These are phyloP conservation scores for Chrysanthemum seticuspe DNA, from an alignment of 129 eudicot genomes.

Conservation along the genomic window DNA sequence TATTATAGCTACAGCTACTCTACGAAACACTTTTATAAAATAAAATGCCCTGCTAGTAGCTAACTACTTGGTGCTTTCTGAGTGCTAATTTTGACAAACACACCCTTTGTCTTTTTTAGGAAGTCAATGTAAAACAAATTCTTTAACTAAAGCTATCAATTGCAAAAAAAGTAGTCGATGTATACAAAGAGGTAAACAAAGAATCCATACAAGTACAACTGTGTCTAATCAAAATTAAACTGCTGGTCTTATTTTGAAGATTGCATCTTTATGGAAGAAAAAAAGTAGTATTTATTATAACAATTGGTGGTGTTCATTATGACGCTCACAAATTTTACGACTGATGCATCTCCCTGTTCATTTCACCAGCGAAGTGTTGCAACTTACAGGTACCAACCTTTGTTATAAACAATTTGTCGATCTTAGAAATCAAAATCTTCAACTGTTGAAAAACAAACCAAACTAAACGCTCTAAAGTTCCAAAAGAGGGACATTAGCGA, in stretches of 20 bases:
- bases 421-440: slow-evolving; percentile 2
- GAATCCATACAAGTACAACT: not conserved
- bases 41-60: too few species aligned
- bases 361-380: slow-evolving; percentile 13
- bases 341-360: slow-evolving; percentile 1
- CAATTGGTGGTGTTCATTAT: slow-evolving; percentile 1
- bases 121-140: too few species aligned
- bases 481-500: slow-evolving; percentile 29
- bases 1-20: too few species aligned
- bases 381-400: slow-evolving; percentile 7
- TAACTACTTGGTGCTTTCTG: too few species aligned
- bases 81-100: too few species aligned
- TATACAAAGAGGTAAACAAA: not conserved
- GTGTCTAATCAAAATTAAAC: not conserved
- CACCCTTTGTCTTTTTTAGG: too few species aligned
- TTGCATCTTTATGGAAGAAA: slow-evolving; percentile 6
- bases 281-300: not conserved
- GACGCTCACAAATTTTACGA: not conserved
- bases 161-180: too few species aligned
- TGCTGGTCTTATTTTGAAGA: slow-evolving; percentile 21
- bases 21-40: too few species aligned
- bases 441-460: slow-evolving; percentile 16
- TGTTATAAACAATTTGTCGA: slow-evolving; percentile 15
- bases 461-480: slow-evolving; percentile 28
- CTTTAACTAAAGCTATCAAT: too few species aligned